phyloP scores from a whole-genome alignment of 805 yeast species.

The Yarrowia bubula region DNA sequence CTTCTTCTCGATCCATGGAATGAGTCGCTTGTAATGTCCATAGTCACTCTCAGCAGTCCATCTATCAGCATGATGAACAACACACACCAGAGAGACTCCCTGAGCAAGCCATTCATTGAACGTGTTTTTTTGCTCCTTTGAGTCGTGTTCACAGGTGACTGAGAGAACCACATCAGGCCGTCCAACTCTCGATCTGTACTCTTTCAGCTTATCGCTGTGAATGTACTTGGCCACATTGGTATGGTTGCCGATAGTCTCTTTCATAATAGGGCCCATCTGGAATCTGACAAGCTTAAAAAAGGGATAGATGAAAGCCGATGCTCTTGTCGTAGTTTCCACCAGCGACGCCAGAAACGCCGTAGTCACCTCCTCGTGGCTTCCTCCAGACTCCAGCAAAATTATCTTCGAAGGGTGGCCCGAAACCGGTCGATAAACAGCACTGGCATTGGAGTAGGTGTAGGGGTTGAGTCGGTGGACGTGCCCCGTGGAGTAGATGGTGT shows the following conservation, averaged over 20 bases:
- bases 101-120: background rate
- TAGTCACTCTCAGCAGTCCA: slow-evolving; percentile 17
- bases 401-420: background rate
- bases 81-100: slow-evolving; percentile 15
- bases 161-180: slow-evolving; percentile 7
- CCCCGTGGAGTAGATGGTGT: background rate
- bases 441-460: background rate
- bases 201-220: background rate
- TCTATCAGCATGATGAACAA: slow-evolving; percentile 15
- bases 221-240: slow-evolving; percentile 16
- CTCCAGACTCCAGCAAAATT: slow-evolving; percentile 23
- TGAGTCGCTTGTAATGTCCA: slow-evolving; percentile 16
- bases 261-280: slow-evolving; percentile 15
- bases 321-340: background rate
- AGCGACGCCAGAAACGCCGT: slow-evolving; percentile 13
- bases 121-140: background rate
- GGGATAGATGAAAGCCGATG: slow-evolving; percentile 2
- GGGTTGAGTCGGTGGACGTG: slow-evolving; percentile 13
- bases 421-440: background rate
- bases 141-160: slow-evolving; percentile 18
- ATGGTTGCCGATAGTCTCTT: slow-evolving; percentile 2
- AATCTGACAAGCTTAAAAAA: slow-evolving; percentile 18
- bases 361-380: slow-evolving; percentile 22
- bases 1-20: slow-evolving; percentile 12
- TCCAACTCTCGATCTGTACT: background rate